These are phyloP conservation scores for Malassezia globosa DNA, from an alignment of 1,284 basidiomycete species.

Conservation along the genomic window DNA sequence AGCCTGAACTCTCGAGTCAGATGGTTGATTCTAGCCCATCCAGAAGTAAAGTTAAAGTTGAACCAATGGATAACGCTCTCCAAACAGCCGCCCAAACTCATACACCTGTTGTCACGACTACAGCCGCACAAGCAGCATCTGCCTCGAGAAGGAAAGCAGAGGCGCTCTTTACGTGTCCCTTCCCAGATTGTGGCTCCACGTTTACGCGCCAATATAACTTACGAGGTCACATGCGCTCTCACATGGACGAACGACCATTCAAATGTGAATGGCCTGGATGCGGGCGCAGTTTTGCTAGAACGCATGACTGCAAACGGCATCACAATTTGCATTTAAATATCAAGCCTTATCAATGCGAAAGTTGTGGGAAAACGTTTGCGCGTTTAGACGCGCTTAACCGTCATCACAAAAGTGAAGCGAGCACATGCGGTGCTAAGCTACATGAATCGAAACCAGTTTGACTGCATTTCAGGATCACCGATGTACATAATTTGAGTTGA, in stretches of 20 bases:
- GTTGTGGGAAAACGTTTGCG: slow-evolving; percentile 88
- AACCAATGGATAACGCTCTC: background rate
- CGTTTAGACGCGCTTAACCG: slow-evolving; percentile 77
- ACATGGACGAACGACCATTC: slow-evolving; percentile 87
- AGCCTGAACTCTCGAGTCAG: no score
- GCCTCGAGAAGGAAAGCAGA: slow-evolving; percentile 77
- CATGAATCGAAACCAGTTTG: slow-evolving; percentile 16
- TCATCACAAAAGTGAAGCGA: slow-evolving; percentile 34
- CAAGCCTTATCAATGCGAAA: slow-evolving; percentile 73
- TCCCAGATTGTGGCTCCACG: slow-evolving; percentile 86
- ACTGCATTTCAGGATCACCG: slow-evolving; percentile 1
- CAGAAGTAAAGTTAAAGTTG: background rate
- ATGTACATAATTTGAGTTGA: background rate
- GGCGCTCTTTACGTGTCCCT: slow-evolving; percentile 80
- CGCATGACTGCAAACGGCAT: slow-evolving; percentile 85
- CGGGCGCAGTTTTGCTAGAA: slow-evolving; percentile 82
- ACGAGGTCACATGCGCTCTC: slow-evolving; percentile 81
- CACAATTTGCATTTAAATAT: slow-evolving; percentile 60
- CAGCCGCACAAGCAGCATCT: slow-evolving; percentile 83
- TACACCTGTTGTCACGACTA: slow-evolving; percentile 61
- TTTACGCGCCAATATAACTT: slow-evolving; percentile 52
- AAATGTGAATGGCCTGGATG: slow-evolving; percentile 85
- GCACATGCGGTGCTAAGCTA: slow-evolving; percentile 21
- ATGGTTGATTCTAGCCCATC: no score
- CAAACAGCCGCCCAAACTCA: slow-evolving; percentile 14